Percentiles rank a stretch among this genome's conserved stretches.
Conservation (phyloP, 768 basidiomycete genomes). For the Xerocomellus chrysenteron region DNA sequence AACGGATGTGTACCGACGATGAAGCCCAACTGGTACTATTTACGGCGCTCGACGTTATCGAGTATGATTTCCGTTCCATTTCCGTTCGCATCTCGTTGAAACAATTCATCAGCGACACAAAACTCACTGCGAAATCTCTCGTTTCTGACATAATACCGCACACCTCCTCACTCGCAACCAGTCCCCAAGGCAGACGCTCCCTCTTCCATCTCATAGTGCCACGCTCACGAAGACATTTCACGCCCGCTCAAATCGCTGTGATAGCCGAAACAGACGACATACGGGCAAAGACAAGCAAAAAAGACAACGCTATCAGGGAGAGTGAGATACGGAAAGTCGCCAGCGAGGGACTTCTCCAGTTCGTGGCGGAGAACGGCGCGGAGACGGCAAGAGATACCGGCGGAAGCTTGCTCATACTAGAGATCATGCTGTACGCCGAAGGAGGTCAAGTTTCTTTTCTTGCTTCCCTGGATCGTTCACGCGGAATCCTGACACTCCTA, state of each 20-base stretch:
- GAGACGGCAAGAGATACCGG: slow-evolving; percentile 71
- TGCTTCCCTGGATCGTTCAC: neutral
- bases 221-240: slow-evolving; percentile 83
- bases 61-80: slow-evolving; percentile 48
- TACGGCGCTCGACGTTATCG: slow-evolving; percentile 85
- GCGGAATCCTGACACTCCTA: neutral
- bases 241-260: slow-evolving; percentile 70
- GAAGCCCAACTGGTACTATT: slow-evolving; percentile 90
- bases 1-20: slow-evolving; percentile 84
- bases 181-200: slow-evolving; percentile 76
- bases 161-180: slow-evolving; percentile 55
- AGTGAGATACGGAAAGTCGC: slow-evolving; percentile 73
- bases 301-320: slow-evolving; percentile 58
- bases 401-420: slow-evolving; percentile 73
- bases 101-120: slow-evolving; percentile 71
- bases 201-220: slow-evolving; percentile 83
- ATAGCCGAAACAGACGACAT: slow-evolving; percentile 73
- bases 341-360: slow-evolving; percentile 70
- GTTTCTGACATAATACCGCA: slow-evolving; percentile 64
- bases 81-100: neutral
- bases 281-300: slow-evolving; percentile 80
- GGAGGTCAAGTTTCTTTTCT: slow-evolving; percentile 58
- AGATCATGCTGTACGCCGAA: slow-evolving; percentile 82
- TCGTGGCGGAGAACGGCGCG: slow-evolving; percentile 62
- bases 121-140: slow-evolving; percentile 79